These are phyloP conservation scores for Pseudohalonectria lignicola DNA, from an alignment of 2,329 filamentous ascomycete species.

Conservation along the genomic window DNA sequence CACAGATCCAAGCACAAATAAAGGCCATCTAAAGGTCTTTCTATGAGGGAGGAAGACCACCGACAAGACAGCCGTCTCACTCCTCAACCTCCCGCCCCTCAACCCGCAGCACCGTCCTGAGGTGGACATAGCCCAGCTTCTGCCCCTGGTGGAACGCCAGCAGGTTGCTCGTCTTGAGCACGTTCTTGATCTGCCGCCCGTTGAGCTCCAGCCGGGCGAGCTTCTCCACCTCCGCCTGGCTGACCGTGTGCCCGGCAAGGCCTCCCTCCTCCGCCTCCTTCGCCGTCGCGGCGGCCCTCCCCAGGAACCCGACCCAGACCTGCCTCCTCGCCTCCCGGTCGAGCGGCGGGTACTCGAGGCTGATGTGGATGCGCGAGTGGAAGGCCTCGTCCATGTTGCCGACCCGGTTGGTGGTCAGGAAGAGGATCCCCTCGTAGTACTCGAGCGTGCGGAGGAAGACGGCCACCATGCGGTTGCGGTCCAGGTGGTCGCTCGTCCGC, in stretches of 20 bases:
- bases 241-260: background rate
- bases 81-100: conserved; percentile 8
- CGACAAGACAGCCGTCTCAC: too few relatives aligned
- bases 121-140: conserved; percentile 16
- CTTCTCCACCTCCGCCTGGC: conserved; percentile 7
- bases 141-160: conserved; percentile 19
- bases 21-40: too few relatives aligned
- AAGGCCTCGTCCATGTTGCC: conserved; percentile 33
- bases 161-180: conserved; percentile 16
- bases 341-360: conserved; percentile 32
- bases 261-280: background rate
- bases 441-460: conserved; percentile 29
- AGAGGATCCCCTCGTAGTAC: conserved; percentile 36
- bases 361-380: conserved; percentile 35
- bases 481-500: conserved; percentile 16
- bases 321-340: too few relatives aligned
- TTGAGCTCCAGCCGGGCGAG: conserved; percentile 14
- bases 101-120: conserved; percentile 16
- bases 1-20: too few relatives aligned
- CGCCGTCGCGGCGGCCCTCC: background rate
- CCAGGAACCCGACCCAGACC: conserved; percentile 1
- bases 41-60: too few relatives aligned
- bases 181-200: conserved; percentile 21
- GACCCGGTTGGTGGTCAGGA: too few relatives aligned
- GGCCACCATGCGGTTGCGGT: conserved; percentile 27